A percentile compares a stretch with the other conserved stretches of the same genome.
Evolutionary conservation across 352 stramenopile species (phyloP).

Genomic region (Plasmopara muralis): DNA sequence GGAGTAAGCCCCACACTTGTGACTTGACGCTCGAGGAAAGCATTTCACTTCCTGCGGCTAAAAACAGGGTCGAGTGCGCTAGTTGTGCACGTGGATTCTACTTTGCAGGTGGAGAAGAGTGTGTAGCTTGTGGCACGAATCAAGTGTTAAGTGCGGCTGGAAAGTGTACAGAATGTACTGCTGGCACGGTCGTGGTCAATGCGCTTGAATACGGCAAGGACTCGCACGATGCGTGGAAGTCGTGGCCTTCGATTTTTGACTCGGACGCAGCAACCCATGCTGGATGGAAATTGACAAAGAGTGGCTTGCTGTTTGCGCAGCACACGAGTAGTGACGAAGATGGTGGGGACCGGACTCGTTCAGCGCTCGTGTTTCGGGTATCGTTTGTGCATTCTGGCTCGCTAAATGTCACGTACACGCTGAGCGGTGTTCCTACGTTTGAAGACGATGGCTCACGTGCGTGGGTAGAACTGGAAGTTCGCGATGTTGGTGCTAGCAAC

Average conservation of each 20-base stretch:
- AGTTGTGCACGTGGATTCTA: conserved; percentile 46
- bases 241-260: conserved; percentile 58
- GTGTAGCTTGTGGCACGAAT: conserved; percentile 35
- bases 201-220: conserved; percentile 40
- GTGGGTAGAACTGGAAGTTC: conserved; percentile 68
- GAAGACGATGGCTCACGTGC: conserved; percentile 44
- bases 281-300: conserved; percentile 66
- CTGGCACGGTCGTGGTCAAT: conserved; percentile 48
- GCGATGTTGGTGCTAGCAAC: conserved; percentile 13
- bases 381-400: conserved; percentile 45
- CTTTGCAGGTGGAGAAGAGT: conserved; percentile 33
- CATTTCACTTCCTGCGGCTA: conserved; percentile 34
- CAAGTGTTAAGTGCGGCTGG: conserved; percentile 24
- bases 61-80: conserved; percentile 39
- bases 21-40: conserved; percentile 33
- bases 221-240: conserved; percentile 48
- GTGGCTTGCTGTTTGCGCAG: conserved; percentile 42
- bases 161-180: conserved; percentile 36
- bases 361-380: conserved; percentile 47
- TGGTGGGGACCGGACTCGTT: conserved; percentile 23
- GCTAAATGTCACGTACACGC: conserved; percentile 59
- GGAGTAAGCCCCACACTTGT: conserved; percentile 64
- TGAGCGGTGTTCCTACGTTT: conserved; percentile 61
- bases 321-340: conserved; percentile 22
- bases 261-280: conserved; percentile 22